These are phyloP conservation scores for Exophiala phaeomuriformis DNA, from an alignment of 2,329 filamentous ascomycete species.

Conservation along the genomic window DNA sequence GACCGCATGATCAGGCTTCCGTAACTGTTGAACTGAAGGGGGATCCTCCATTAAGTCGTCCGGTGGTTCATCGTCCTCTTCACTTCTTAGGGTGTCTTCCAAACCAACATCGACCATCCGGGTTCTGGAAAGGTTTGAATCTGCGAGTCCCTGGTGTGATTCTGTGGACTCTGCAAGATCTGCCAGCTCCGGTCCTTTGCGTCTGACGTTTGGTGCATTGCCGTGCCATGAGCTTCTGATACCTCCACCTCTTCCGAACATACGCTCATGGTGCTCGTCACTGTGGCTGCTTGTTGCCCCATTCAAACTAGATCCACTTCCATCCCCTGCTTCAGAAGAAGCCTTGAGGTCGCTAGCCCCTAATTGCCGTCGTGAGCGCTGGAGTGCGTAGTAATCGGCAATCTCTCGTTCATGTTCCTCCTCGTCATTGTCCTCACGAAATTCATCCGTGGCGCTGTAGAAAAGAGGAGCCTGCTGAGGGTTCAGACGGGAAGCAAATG, in stretches of 20 bases:
- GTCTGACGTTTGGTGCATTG: slow-evolving; percentile 37
- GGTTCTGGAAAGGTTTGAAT: slow-evolving; percentile 41
- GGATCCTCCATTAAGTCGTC: slow-evolving; percentile 44
- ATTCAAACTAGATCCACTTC: slow-evolving; percentile 51
- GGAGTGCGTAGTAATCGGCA: slow-evolving; percentile 87
- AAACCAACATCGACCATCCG: slow-evolving; percentile 80
- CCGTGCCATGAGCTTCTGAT: slow-evolving; percentile 53
- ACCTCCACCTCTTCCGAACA: slow-evolving; percentile 41
- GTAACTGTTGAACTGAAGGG: slow-evolving; percentile 52
- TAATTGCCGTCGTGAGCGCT: slow-evolving; percentile 81
- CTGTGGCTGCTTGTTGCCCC: slow-evolving; percentile 44
- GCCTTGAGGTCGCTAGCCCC: slow-evolving; percentile 76
- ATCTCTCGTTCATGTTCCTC: slow-evolving; percentile 84
- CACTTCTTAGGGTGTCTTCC: slow-evolving; percentile 53
- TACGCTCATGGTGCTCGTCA: slow-evolving; percentile 34
- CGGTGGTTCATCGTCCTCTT: slow-evolving; percentile 38
- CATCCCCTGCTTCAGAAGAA: slow-evolving; percentile 72
- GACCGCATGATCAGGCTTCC: slow-evolving; percentile 38
- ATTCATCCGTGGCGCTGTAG: slow-evolving; percentile 82
- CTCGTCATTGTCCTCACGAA: slow-evolving; percentile 87
- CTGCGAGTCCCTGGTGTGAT: slow-evolving; percentile 44
- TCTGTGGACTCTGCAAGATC: slow-evolving; percentile 32
- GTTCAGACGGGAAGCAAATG: slow-evolving; percentile 69
- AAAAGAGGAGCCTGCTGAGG: slow-evolving; percentile 81
- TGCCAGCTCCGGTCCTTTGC: slow-evolving; percentile 34